Evolutionary conservation across 2,329 filamentous ascomycete genomes (phyloP), one percentile per base, ranked within the genome.

Genomic region (Cladosporium sp.): DNA sequence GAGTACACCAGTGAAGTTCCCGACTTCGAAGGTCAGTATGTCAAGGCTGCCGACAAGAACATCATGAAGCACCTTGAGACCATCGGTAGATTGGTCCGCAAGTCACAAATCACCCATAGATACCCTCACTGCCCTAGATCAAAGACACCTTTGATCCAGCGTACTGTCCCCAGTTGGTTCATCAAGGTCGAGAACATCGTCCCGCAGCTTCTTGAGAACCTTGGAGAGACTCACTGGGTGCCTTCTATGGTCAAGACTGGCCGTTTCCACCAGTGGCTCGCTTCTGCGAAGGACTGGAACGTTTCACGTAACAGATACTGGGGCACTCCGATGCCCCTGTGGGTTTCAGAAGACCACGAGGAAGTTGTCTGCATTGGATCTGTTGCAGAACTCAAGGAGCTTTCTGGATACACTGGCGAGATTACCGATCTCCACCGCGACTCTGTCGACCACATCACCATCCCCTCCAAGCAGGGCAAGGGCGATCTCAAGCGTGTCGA

Each of bases 111-210:
- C 68, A 92, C 86, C 75, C 94, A 98, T 82, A 94, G 91, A 72
- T 96, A 97, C 78, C 93, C 92, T 23, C 94, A 94, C 86, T 97
- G 94, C 78, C 93, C 91, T 81, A 88, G 94, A 67, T 97, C 93
- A n/a, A 94, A 97, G 76, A 97, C 92, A 0, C 94, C 93, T 33
- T 84, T 98, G 68, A 97, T 98, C 72, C 95, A 96, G 80, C 88
- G 91, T 69, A 92, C 94, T 29, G 92, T 97, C 21, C 91, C 93
- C 10, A 92, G 93, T 0, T 98, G 94, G 94, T 97, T 97, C 77
- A 90, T 98, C 73, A 92, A 91, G 77, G 92, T 97, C 56, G 87
- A 89, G 21, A 86, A 91, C 66, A 90, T 93, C 71, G 88, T 97
- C 61, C 92, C 93, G 1, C 82, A 93, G 69, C 94, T 98, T 89